These are phyloP conservation scores for Ramaria sp. DNA, from an alignment of 768 basidiomycete species.

Conservation along the genomic window DNA sequence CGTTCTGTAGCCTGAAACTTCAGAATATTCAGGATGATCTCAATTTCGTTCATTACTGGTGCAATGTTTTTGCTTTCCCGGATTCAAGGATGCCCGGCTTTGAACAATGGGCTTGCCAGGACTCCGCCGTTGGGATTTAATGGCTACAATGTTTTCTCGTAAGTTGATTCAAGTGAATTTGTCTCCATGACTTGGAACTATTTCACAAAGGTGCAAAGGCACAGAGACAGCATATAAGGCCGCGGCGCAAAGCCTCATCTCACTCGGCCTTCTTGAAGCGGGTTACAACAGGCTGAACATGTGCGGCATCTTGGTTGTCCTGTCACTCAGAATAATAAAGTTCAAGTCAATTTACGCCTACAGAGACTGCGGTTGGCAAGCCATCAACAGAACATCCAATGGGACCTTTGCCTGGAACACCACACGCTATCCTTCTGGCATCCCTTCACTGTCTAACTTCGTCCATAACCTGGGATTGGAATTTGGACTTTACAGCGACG, in stretches of 20 bases:
- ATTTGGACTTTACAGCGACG: slow-evolving; percentile 11
- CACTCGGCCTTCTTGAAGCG: slow-evolving; percentile 24
- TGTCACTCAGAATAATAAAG: background rate
- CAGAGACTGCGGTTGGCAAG: slow-evolving; percentile 45
- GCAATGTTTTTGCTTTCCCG: background rate
- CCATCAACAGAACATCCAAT: slow-evolving; percentile 17
- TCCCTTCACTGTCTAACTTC: slow-evolving; percentile 28
- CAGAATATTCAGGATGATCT: background rate
- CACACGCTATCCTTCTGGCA: slow-evolving; percentile 27
- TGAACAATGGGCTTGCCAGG: slow-evolving; percentile 31
- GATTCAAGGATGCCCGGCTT: slow-evolving; percentile 11
- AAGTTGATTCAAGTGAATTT: slow-evolving; percentile 9
- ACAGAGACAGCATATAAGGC: slow-evolving; percentile 31
- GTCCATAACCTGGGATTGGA: slow-evolving; percentile 13
- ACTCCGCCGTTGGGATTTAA: slow-evolving; percentile 42
- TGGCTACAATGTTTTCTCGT: slow-evolving; percentile 38
- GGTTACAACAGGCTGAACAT: slow-evolving; percentile 36
- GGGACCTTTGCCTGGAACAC: slow-evolving; percentile 37
- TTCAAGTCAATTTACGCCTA: background rate
- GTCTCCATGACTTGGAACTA: background rate
- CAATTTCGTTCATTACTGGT: background rate
- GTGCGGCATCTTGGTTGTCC: slow-evolving; percentile 16
- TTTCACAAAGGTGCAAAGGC: slow-evolving; percentile 25
- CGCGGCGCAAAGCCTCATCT: slow-evolving; percentile 30
- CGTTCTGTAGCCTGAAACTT: background rate